These are phyloP conservation scores for Cnidoscolus chayamansa DNA, from an alignment of 441 rosid genomes.

Conservation along the genomic window DNA sequence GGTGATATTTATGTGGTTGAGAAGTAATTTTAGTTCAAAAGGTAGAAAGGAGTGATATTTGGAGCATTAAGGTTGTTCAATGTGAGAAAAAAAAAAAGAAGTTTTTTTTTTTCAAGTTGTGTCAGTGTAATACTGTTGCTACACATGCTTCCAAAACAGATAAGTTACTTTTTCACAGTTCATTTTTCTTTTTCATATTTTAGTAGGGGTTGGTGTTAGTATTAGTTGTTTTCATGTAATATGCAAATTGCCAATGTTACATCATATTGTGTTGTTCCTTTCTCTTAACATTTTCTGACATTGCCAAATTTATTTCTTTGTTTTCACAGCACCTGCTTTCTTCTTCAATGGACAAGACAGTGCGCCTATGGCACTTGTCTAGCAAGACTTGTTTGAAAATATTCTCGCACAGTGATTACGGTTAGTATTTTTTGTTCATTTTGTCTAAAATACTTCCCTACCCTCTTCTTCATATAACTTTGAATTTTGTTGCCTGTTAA, in stretches of 20 bases:
- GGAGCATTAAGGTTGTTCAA: neutral
- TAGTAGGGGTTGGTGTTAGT: neutral
- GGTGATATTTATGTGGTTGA: neutral
- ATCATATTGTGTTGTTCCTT: neutral
- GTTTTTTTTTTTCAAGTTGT: no score
- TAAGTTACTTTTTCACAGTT: neutral
- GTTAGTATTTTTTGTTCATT: conserved; percentile 37
- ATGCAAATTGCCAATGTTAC: neutral
- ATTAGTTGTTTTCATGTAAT: neutral
- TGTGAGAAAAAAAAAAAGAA: neutral
- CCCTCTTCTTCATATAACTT: neutral
- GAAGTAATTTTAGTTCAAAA: neutral
- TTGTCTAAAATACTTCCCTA: conserved; percentile 9
- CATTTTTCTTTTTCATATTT: neutral
- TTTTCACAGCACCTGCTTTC: conserved; percentile 44
- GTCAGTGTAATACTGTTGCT: neutral
- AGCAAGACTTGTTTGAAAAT: conserved; percentile 47
- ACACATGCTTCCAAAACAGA: neutral
- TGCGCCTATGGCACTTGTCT: conserved; percentile 67
- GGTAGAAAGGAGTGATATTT: neutral
- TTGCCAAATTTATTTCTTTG: neutral
- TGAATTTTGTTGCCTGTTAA: neutral
- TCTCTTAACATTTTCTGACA: neutral
- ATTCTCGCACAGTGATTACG: conserved; percentile 64
- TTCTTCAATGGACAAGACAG: conserved; percentile 66